A percentile compares a stretch with the other conserved stretches of the same genome.
These are phyloP conservation scores for Coemansia sp. DNA, from an alignment of 192 early-diverging fungal species.

Conservation along the genomic window DNA sequence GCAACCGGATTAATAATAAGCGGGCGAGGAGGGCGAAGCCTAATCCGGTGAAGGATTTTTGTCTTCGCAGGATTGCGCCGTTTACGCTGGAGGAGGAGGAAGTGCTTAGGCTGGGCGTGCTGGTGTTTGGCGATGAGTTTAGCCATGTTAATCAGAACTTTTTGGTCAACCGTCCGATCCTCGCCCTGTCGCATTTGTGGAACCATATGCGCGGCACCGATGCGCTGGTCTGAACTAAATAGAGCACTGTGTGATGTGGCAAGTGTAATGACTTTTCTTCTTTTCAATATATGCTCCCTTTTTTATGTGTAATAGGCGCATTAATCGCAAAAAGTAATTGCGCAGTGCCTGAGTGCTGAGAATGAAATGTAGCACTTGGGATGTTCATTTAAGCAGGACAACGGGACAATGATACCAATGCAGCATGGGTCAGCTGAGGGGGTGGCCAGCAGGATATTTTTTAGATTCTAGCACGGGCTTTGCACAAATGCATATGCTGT, in stretches of 20 bases:
- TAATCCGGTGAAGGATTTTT: conserved; percentile 52
- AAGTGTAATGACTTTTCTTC: too few relatives aligned
- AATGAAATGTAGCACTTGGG: too few relatives aligned
- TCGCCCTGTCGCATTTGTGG: conserved; percentile 49
- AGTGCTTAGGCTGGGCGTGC: conserved; percentile 36
- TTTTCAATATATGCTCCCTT: too few relatives aligned
- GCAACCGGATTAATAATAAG: conserved; percentile 52
- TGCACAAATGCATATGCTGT: too few relatives aligned
- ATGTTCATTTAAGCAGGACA: neutral
- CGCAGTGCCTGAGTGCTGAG: too few relatives aligned
- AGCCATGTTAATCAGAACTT: conserved; percentile 35
- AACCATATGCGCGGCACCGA: conserved; percentile 17
- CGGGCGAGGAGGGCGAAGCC: conserved; percentile 30
- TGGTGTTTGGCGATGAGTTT: conserved; percentile 51
- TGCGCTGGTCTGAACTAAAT: neutral
- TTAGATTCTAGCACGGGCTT: too few relatives aligned
- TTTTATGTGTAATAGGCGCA: too few relatives aligned
- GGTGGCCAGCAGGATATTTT: too few relatives aligned
- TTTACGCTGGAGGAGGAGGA: conserved; percentile 56
- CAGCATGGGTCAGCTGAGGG: too few relatives aligned
- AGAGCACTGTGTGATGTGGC: too few relatives aligned
- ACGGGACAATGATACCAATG: too few relatives aligned
- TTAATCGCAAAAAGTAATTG: too few relatives aligned
- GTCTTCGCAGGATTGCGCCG: conserved; percentile 44
- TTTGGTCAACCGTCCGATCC: conserved; percentile 40